Evolutionary conservation across 208 protist genomes (phyloP).

Genomic region (Zelonia costaricensis): DNA sequence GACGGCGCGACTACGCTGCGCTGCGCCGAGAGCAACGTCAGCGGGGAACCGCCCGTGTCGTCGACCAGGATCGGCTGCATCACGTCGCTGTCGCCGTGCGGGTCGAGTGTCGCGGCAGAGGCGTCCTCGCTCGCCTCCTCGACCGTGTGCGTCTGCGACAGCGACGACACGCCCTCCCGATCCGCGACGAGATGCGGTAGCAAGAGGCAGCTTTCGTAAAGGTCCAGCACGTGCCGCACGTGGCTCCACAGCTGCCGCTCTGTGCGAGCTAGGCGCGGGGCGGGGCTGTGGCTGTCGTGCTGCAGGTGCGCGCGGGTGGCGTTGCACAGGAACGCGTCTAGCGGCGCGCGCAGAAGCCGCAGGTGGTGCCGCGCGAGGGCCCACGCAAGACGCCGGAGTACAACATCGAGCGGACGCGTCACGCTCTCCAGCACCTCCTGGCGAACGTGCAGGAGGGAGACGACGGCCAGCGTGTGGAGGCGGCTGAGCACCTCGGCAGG

Average conservation of each 20-base stretch:
- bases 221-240: conserved; percentile 3
- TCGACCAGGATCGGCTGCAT: too few species aligned
- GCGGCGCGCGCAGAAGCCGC: conserved; percentile 17
- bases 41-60: too few species aligned
- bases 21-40: too few species aligned
- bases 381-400: conserved; percentile 16
- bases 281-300: not conserved
- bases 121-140: not conserved
- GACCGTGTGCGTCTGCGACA: not conserved
- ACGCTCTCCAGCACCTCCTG: conserved; percentile 17
- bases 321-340: conserved; percentile 15
- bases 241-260: conserved; percentile 3
- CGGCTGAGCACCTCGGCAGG: conserved; percentile 10
- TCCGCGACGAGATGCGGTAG: conserved; percentile 26
- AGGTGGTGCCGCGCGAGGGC: conserved; percentile 24
- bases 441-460: conserved; percentile 15
- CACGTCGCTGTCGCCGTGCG: too few species aligned
- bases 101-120: too few species aligned
- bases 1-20: too few species aligned
- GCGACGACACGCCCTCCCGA: not conserved
- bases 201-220: conserved; percentile 24
- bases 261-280: not conserved
- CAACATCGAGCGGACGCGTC: conserved; percentile 20
- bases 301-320: not conserved
- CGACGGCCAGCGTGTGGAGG: conserved; percentile 8